phyloP scores from a whole-genome alignment of 495 filamentous ascomycete genomes.

The Talaromyces thailandensis region DNA sequence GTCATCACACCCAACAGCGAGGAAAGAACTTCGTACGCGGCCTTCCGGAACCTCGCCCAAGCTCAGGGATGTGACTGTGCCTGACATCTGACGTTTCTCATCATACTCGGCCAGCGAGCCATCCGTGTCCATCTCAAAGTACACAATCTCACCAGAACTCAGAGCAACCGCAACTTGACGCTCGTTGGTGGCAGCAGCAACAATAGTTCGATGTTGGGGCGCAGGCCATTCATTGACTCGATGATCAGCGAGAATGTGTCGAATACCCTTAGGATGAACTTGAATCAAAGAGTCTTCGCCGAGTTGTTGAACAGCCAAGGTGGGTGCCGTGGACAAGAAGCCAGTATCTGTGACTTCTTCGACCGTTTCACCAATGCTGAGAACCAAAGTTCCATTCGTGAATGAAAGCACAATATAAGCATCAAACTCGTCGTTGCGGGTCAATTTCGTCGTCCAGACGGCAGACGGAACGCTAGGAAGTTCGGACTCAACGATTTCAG shows the following conservation, averaged over 20 bases:
- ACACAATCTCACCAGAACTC: conserved; percentile 91
- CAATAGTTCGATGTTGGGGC: conserved; percentile 87
- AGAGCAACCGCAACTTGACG: conserved; percentile 88
- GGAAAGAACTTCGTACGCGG: conserved; percentile 71
- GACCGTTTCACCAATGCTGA: conserved; percentile 93
- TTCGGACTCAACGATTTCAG: conserved; percentile 88
- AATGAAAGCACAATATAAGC: conserved; percentile 67
- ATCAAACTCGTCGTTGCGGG: conserved; percentile 75
- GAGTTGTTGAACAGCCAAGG: conserved; percentile 85
- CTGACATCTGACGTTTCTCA: conserved; percentile 89
- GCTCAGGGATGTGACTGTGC: conserved; percentile 88
- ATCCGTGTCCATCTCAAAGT: conserved; percentile 94
- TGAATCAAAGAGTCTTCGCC: conserved; percentile 90
- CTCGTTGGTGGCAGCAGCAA: conserved; percentile 90
- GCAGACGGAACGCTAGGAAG: conserved; percentile 76
- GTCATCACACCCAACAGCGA: conserved; percentile 95
- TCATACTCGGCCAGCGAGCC: conserved; percentile 89
- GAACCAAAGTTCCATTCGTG: conserved; percentile 65
- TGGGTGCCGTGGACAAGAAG: conserved; percentile 78
- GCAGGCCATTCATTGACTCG: conserved; percentile 91
- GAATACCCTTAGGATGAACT: conserved; percentile 89
- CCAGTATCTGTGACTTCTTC: conserved; percentile 91
- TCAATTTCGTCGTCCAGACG: conserved; percentile 92
- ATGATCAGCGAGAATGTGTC: conserved; percentile 72
- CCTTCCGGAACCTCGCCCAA: conserved; percentile 92